Evolutionary conservation across 768 basidiomycete species (phyloP).

Genomic region (Termitomyces sp.): DNA sequence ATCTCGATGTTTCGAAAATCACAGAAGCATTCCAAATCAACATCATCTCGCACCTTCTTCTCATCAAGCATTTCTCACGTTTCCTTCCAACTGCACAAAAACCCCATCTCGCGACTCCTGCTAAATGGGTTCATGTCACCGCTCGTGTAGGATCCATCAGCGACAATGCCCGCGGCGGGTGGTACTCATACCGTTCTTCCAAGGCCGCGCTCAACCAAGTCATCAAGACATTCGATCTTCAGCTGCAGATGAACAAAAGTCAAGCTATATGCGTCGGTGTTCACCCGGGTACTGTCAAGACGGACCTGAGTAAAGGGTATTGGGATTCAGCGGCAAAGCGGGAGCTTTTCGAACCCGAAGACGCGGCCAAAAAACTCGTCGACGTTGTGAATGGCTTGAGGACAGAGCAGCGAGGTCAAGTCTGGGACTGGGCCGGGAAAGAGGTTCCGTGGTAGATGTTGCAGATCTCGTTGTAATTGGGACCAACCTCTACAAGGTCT

Average conservation of each 20-base stretch:
- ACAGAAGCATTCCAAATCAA: conserved; percentile 53
- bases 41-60: conserved; percentile 56
- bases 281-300: conserved; percentile 62
- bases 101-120: conserved; percentile 25
- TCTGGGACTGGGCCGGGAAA: conserved; percentile 61
- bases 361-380: conserved; percentile 46
- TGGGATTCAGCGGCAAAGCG: conserved; percentile 40
- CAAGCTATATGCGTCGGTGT: conserved; percentile 54
- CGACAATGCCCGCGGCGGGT: conserved; percentile 58
- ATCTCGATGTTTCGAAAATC: conserved; percentile 42
- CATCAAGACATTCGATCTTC: conserved; percentile 58
- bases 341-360: conserved; percentile 48
- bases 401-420: conserved; percentile 41
- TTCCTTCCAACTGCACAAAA: conserved; percentile 46
- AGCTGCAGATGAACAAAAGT: conserved; percentile 45
- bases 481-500: too few relatives aligned
- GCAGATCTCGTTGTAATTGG: not conserved
- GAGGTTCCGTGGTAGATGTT: conserved; percentile 38
- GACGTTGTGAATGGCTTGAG: conserved; percentile 43
- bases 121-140: conserved; percentile 61
- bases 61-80: conserved; percentile 61
- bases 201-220: conserved; percentile 65
- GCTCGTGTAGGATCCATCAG: conserved; percentile 59
- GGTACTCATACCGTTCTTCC: conserved; percentile 63
- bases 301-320: conserved; percentile 54